These are phyloP conservation scores for Cytospora piceae DNA, from an alignment of 2,329 filamentous ascomycete genomes.

Conservation along the genomic window DNA sequence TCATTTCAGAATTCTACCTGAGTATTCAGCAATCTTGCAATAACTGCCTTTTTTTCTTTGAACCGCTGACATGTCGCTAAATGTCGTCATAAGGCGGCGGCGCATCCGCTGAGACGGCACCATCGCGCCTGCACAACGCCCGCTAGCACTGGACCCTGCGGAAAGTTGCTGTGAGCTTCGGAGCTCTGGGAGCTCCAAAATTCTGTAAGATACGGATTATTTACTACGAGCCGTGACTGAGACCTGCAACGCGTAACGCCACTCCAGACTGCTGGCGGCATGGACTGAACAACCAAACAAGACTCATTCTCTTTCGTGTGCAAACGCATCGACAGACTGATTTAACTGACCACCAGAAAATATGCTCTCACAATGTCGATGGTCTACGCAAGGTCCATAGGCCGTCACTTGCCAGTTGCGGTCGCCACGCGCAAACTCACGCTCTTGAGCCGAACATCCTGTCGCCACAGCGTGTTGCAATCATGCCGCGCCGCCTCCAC, in stretches of 20 bases:
- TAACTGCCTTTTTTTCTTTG: background rate
- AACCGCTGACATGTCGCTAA: background rate
- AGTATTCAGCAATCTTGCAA: background rate
- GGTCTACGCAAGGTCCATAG: conserved; percentile 37
- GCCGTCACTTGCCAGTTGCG: conserved; percentile 34
- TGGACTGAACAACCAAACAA: conserved; percentile 24
- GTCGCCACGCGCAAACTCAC: conserved; percentile 19
- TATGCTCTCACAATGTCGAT: conserved; percentile 38
- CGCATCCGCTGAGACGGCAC: background rate
- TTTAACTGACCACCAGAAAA: conserved; percentile 26
- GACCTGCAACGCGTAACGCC: background rate
- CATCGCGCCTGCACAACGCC: conserved; percentile 3
- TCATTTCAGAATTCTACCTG: background rate
- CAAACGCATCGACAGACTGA: conserved; percentile 19
- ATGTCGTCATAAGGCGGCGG: background rate
- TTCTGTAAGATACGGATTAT: background rate
- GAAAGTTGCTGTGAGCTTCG: background rate
- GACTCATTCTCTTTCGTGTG: background rate
- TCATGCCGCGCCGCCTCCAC: conserved; percentile 28
- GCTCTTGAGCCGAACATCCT: conserved; percentile 23
- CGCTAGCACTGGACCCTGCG: conserved; percentile 3
- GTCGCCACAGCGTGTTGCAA: conserved; percentile 5
- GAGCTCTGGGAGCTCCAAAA: background rate
- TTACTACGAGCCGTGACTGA: conserved; percentile 6
- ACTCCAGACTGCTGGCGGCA: conserved; percentile 11